A percentile compares a stretch with the other conserved stretches of the same genome.
phyloP scores from a whole-genome alignment of 2,329 filamentous ascomycete species.

The Cyanodermella asteris region DNA sequence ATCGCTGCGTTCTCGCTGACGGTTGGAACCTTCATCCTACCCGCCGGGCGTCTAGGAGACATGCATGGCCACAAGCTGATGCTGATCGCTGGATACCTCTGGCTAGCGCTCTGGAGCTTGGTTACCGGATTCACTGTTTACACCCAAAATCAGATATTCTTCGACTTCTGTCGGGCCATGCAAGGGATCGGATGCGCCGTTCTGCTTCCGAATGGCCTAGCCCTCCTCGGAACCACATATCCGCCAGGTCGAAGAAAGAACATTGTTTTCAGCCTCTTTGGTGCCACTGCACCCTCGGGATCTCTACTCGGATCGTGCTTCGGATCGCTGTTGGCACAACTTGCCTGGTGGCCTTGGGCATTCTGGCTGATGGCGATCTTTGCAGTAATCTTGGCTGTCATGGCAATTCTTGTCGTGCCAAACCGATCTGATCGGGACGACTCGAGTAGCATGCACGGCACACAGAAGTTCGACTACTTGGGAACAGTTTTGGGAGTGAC shows the following conservation, averaged over 20 bases:
- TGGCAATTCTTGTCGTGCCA: slow-evolving; percentile 20
- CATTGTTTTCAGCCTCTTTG: slow-evolving; percentile 27
- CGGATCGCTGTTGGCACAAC: slow-evolving; percentile 16
- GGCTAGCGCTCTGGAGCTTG: slow-evolving; percentile 27
- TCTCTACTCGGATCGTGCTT: slow-evolving; percentile 22
- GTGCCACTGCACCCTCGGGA: slow-evolving; percentile 24
- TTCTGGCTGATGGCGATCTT: slow-evolving; percentile 25
- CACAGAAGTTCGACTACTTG: slow-evolving; percentile 17
- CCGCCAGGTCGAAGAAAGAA: slow-evolving; percentile 23
- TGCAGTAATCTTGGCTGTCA: slow-evolving; percentile 15
- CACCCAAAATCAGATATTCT: slow-evolving; percentile 13
- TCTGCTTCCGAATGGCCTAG: slow-evolving; percentile 26
- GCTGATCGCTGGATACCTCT: slow-evolving; percentile 26
- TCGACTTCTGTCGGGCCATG: slow-evolving; percentile 16
- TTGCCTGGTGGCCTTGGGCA: slow-evolving; percentile 30
- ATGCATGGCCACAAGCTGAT: slow-evolving; percentile 27
- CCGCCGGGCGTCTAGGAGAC: slow-evolving; percentile 27
- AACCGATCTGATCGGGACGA: slow-evolving; percentile 8
- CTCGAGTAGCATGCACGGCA: slow-evolving; percentile 11
- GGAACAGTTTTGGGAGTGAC: slow-evolving; percentile 26
- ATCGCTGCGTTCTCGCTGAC: slow-evolving; percentile 27
- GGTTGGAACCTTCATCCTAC: slow-evolving; percentile 28
- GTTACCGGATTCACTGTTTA: slow-evolving; percentile 23
- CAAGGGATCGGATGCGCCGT: slow-evolving; percentile 28
- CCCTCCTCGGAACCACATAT: slow-evolving; percentile 25